Base-by-base conservation (phyloP, 106 monocot species). In the Dioscorea zingiberensis region DNA sequence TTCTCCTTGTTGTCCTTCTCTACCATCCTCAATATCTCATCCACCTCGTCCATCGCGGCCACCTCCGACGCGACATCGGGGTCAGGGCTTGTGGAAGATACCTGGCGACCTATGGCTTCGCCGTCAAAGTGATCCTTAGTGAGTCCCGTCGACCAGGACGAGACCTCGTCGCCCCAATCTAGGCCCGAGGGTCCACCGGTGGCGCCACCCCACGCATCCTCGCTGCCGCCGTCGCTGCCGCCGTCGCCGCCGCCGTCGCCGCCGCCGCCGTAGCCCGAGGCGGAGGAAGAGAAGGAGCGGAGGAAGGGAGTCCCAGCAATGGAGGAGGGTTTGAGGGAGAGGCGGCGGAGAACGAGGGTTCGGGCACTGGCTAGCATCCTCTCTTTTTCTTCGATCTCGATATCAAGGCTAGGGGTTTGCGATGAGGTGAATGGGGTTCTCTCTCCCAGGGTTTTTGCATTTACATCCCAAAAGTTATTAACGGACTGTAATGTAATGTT, bases 91-190 rank as follows among this genome's bases (percentile, higher is more conserved):
- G 29, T 55, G n/a, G 75, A 48, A 13, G 27, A 47, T 45, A 73
- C 53, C 22, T 19, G 75, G 18, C 62, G 77, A 45, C 92, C 87
- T 16, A 87, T 70, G 38, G 81, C 74, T 7, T 74, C 63, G 22
- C 95, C 95, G 53, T 88, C 87, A 78, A 97, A 91, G 68, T 91
- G 81, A 15, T 85, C 88, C 68, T 74, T 81, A 25, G 88, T 88
- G 16, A 85, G 65, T 13, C 91, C 95, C 15, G 85, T 85, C 38
- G 95, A 91, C 91, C 91, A 97, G 11, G 95, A 81, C n/a, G 87
- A 76, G 23, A 46, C 72, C 25, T 76, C 71, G 17, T 79, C 74
- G 51, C 75, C 85, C 90, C 90, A 94, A 22, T 87, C 90, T 23
- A 71, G 69, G 13, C 68, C 79, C 16, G 80, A 49, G 3, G 54